phyloP scores from a whole-genome alignment of 2,329 filamentous ascomycete species.

The Calcarisporium arbuscula region DNA sequence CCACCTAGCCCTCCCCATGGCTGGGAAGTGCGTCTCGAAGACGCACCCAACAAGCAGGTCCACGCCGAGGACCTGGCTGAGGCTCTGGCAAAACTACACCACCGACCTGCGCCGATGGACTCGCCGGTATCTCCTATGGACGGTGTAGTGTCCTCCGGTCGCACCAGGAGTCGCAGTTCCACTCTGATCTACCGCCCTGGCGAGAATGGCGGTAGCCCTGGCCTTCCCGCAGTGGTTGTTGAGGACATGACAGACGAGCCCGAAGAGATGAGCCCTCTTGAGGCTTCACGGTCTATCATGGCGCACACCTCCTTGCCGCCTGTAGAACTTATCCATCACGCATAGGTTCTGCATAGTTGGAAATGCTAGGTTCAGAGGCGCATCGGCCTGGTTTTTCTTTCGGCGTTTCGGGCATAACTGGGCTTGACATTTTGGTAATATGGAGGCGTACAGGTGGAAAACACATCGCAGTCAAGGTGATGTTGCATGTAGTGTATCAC shows the following conservation, averaged over 20 bases:
- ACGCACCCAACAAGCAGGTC: slow-evolving; percentile 63
- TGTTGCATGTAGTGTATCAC: too few species aligned
- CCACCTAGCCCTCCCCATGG: slow-evolving; percentile 62
- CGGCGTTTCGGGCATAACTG: too few species aligned
- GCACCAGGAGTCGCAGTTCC: slow-evolving; percentile 52
- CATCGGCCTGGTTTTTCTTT: too few species aligned
- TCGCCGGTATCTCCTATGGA: slow-evolving; percentile 26
- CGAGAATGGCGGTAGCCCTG: slow-evolving; percentile 47
- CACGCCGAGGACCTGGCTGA: slow-evolving; percentile 64
- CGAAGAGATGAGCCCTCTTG: slow-evolving; percentile 35
- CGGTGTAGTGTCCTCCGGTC: slow-evolving; percentile 15
- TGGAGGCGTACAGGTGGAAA: not conserved
- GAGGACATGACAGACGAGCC: slow-evolving; percentile 60
- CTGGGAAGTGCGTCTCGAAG: slow-evolving; percentile 63
- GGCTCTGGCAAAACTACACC: slow-evolving; percentile 56
- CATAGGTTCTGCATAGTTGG: slow-evolving; percentile 11
- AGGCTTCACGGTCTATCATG: slow-evolving; percentile 41
- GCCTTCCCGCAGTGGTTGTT: slow-evolving; percentile 58
- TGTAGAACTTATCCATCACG: slow-evolving; percentile 55
- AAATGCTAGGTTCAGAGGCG: too few species aligned
- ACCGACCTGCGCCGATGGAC: slow-evolving; percentile 25
- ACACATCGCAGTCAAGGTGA: not conserved
- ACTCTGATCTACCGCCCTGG: slow-evolving; percentile 60
- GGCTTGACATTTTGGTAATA: not conserved
- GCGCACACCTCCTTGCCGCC: slow-evolving; percentile 58